phyloP scores from a whole-genome alignment of 2,329 filamentous ascomycete genomes.

The Claviceps sp. region DNA sequence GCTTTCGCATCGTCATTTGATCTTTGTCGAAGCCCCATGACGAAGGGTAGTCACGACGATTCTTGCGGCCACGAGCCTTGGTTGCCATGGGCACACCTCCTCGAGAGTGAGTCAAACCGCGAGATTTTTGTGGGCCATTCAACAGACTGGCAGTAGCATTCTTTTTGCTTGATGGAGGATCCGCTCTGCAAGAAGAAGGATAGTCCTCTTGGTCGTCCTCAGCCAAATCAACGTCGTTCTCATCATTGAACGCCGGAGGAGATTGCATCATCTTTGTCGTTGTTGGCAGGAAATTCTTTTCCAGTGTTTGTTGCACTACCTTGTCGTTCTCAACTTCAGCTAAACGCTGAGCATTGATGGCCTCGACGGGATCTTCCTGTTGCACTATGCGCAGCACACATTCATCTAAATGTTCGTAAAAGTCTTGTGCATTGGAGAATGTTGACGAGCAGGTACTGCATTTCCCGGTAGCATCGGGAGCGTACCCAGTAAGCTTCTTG shows the following conservation, averaged over 20 bases:
- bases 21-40: slow-evolving; percentile 87
- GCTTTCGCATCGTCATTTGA: slow-evolving; percentile 98
- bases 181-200: slow-evolving; percentile 29
- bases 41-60: slow-evolving; percentile 82
- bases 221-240: slow-evolving; percentile 34
- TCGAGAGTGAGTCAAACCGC: slow-evolving; percentile 65
- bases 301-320: slow-evolving; percentile 46
- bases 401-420: slow-evolving; percentile 90
- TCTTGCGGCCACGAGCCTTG: slow-evolving; percentile 63
- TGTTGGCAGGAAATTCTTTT: slow-evolving; percentile 46
- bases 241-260: slow-evolving; percentile 33
- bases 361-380: slow-evolving; percentile 56
- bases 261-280: slow-evolving; percentile 29
- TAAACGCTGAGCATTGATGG: slow-evolving; percentile 53
- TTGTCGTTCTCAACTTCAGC: slow-evolving; percentile 52
- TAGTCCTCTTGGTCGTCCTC: slow-evolving; percentile 40
- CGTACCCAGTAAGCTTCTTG: slow-evolving; percentile 58
- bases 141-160: slow-evolving; percentile 34
- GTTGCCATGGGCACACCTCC: slow-evolving; percentile 50
- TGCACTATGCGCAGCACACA: slow-evolving; percentile 60
- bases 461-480: slow-evolving; percentile 74
- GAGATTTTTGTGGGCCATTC: slow-evolving; percentile 50
- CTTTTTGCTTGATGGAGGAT: slow-evolving; percentile 31
- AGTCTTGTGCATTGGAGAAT: slow-evolving; percentile 89
- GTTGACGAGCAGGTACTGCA: slow-evolving; percentile 89